phyloP scores from a whole-genome alignment of 2,329 filamentous ascomycete species.

The Hypoxylon sp. region DNA sequence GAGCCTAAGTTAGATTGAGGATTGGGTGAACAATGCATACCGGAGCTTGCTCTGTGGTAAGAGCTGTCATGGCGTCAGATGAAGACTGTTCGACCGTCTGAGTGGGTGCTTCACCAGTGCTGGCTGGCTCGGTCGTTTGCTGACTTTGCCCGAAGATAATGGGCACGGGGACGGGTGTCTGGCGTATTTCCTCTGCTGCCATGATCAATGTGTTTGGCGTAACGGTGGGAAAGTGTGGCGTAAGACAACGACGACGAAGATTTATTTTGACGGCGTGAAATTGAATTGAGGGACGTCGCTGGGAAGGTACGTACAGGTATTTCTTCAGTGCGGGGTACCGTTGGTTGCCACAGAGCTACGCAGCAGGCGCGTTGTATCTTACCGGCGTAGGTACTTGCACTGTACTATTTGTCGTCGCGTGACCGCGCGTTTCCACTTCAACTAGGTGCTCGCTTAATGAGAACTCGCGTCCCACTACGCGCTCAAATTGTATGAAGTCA shows the following conservation, averaged over 20 bases:
- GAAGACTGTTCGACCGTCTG: slow-evolving; percentile 27
- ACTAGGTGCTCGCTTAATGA: neutral
- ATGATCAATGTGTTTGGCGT: slow-evolving; percentile 31
- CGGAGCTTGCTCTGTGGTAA: slow-evolving; percentile 57
- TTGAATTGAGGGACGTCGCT: neutral
- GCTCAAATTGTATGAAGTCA: slow-evolving; percentile 46
- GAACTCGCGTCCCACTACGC: slow-evolving; percentile 40
- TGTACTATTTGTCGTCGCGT: slow-evolving; percentile 37
- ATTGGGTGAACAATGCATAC: slow-evolving; percentile 51
- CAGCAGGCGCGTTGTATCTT: neutral
- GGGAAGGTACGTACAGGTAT: neutral
- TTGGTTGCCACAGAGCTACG: too few species aligned
- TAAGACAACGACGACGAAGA: neutral
- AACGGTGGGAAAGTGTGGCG: neutral
- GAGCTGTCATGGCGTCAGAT: slow-evolving; percentile 30
- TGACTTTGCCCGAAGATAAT: slow-evolving; percentile 45
- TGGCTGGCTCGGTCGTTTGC: slow-evolving; percentile 11
- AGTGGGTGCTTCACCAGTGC: slow-evolving; percentile 21
- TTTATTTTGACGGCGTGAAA: neutral
- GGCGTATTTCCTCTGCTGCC: slow-evolving; percentile 46
- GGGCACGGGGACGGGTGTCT: slow-evolving; percentile 51
- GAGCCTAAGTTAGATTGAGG: slow-evolving; percentile 10
- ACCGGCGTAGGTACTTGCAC: slow-evolving; percentile 4
- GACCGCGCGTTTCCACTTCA: slow-evolving; percentile 47
- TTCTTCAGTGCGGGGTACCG: neutral